phyloP scores from a whole-genome alignment of 441 rosid genomes.

The Corymbia calophylla region DNA sequence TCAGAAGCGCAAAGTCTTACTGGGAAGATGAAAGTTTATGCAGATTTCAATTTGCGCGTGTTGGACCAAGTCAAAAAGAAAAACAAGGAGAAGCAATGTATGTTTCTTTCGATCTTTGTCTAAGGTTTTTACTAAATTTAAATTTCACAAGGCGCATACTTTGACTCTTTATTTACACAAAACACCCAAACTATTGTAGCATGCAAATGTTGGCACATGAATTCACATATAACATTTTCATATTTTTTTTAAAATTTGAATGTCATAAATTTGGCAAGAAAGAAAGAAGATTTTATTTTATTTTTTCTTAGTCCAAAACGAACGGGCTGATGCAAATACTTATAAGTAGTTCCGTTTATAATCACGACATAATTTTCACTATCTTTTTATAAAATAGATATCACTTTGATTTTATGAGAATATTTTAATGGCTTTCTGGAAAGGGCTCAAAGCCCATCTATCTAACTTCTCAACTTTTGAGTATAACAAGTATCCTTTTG shows the following conservation, averaged over 20 bases:
- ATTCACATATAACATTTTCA: not conserved
- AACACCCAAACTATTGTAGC: not conserved
- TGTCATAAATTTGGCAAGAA: not conserved
- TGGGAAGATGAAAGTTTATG: not conserved
- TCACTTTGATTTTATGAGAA: not conserved
- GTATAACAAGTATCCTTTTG: too few relatives aligned
- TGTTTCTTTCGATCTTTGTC: not conserved
- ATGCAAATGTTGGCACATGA: rapidly evolving
- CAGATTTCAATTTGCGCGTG: not conserved
- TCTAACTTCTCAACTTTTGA: too few relatives aligned
- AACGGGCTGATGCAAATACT: not conserved
- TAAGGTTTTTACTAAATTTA: not conserved
- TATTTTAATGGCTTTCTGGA: not conserved
- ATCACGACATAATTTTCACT: not conserved
- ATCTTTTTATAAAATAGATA: not conserved
- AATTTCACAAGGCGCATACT: not conserved
- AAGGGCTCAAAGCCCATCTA: too few relatives aligned
- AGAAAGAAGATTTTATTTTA: not conserved
- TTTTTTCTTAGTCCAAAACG: not conserved
- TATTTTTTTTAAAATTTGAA: not conserved
- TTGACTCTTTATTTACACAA: not conserved
- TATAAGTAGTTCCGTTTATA: not conserved
- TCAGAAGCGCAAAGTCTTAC: not conserved
- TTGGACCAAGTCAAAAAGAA: not conserved
- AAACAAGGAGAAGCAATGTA: not conserved